Evolutionary conservation across 768 basidiomycete species (phyloP), one percentile per base, ranked within the genome.

Genomic region (Tylopilus sp.): DNA sequence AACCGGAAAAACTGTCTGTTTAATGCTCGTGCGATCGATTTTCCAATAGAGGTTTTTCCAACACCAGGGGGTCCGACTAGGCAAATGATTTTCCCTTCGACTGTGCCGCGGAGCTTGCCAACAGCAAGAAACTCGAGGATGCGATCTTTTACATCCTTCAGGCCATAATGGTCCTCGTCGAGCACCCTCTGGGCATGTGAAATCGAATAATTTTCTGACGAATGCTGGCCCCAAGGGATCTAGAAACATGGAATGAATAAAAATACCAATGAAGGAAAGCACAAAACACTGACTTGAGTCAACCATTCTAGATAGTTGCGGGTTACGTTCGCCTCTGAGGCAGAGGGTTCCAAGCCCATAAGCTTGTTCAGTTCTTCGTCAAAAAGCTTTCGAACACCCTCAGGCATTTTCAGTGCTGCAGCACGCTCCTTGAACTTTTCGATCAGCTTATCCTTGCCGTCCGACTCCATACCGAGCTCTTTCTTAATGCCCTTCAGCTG

Each of bases 211-310:
- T 95, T 97, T 69, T 98, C 95, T 0, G 83, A 78, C 2, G 95
- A 91, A 67, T 97, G 92, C 22, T 87, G 84, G 39, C 97, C 97
- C 95, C 97, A 99, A 0, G 97, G 97, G 42, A 98, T 91, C 81
- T 91, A 63, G 10, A 50, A n/a, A 44, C 4, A 17, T 25, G 53
- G 28, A 25, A 45, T 52, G 52, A 51, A 45, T 39, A 50, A 11
- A 31, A 18, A 38, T 9, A 15, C 6, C 35, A 38, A 35, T 25
- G 39, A 31, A 48, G 25, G 40, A 28, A 22, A 6, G 17, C n/a
- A 28, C 28, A 3, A 28, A 53, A 43, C 17, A 67, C 69, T 10
- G 20, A 83, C 86, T 75, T 90, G 86, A 3, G 90, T 91, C 17
- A 93, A 74, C 91, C 91, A 93, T 58, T 98, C 94, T 30, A 98